Conservation (phyloP, 768 basidiomycete genomes). For the Hortiboletus campestris region DNA sequence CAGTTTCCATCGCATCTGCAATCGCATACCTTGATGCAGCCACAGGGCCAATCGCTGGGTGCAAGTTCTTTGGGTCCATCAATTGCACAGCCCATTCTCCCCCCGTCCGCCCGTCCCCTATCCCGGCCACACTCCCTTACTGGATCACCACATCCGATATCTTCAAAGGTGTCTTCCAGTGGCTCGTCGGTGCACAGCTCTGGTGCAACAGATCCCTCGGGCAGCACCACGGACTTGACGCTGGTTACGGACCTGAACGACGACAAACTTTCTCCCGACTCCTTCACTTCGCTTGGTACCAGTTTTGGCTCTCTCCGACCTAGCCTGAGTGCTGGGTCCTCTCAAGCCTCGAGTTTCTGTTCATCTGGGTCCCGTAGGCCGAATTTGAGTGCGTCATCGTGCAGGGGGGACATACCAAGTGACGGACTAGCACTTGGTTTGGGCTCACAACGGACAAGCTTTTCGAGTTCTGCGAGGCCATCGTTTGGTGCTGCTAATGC, state of each 20-base stretch:
- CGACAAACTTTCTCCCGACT: slow-evolving; percentile 23
- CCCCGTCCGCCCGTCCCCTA: slow-evolving; percentile 21
- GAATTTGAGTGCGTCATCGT: slow-evolving; percentile 20
- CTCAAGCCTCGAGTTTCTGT: slow-evolving; percentile 28
- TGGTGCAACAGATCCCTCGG: slow-evolving; percentile 8
- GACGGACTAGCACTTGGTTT: slow-evolving; percentile 18
- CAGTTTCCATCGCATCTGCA: slow-evolving; percentile 24
- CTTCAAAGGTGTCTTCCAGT: slow-evolving; percentile 23
- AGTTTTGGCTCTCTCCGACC: slow-evolving; percentile 27
- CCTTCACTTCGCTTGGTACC: slow-evolving; percentile 25
- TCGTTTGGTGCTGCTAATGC: slow-evolving; percentile 17
- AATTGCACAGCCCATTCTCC: slow-evolving; percentile 20
- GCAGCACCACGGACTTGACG: slow-evolving; percentile 19
- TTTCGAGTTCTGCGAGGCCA: slow-evolving; percentile 17
- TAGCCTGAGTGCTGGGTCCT: slow-evolving; percentile 28
- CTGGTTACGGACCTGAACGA: slow-evolving; percentile 27
- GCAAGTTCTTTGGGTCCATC: slow-evolving; percentile 15
- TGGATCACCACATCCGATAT: slow-evolving; percentile 26
- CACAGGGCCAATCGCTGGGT: slow-evolving; percentile 17
- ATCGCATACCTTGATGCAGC: slow-evolving; percentile 16
- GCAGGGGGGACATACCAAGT: slow-evolving; percentile 18
- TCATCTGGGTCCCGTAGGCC: slow-evolving; percentile 24
- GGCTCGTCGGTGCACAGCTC: slow-evolving; percentile 21
- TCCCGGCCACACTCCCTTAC: slow-evolving; percentile 30
- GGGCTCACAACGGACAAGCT: slow-evolving; percentile 22